Evolutionary conservation across 768 basidiomycete genomes (phyloP).

Genomic region (Collybia mongolica): DNA sequence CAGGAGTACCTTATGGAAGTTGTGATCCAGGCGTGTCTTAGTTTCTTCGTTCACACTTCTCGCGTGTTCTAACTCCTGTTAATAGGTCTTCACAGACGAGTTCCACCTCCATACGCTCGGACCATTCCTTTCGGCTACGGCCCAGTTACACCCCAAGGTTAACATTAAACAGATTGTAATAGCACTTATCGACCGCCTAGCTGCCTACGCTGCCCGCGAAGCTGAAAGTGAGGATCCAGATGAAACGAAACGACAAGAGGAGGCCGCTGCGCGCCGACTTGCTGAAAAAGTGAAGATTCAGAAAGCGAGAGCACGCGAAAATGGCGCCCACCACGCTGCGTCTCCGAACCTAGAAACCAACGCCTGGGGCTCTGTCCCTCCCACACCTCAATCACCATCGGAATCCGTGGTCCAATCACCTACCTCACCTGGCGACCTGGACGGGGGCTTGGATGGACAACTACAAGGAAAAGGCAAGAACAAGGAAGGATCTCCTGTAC

Average conservation of each 20-base stretch:
- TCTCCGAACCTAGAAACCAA: constrained; percentile 39
- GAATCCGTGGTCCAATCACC: constrained; percentile 29
- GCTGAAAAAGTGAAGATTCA: constrained; percentile 83
- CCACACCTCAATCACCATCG: constrained; percentile 33
- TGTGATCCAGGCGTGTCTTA: constrained; percentile 83
- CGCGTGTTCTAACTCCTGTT: constrained; percentile 4
- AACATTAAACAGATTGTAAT: constrained; percentile 99
- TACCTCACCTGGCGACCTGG: constrained; percentile 17
- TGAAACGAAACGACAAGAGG: constrained; percentile 90
- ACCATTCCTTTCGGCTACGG: constrained; percentile 93
- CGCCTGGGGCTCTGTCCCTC: constrained; percentile 40
- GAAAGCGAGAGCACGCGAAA: constrained; percentile 63
- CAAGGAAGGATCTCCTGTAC: constrained; percentile 53
- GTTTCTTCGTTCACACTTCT: neutral
- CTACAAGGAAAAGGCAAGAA: constrained; percentile 54
- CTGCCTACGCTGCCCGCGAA: constrained; percentile 94
- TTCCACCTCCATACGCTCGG: constrained; percentile 97
- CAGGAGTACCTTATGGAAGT: constrained; percentile 99
- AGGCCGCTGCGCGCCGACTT: constrained; percentile 84
- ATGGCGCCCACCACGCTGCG: constrained; percentile 29
- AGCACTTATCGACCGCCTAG: constrained; percentile 92
- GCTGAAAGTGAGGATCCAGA: constrained; percentile 96
- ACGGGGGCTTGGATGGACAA: constrained; percentile 24
- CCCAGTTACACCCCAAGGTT: constrained; percentile 95
- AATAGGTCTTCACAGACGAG: constrained; percentile 96